Percentiles rank a stretch among this genome's conserved stretches.
phyloP scores from a whole-genome alignment of 306 rosid species.

The Cajanus cajan region DNA sequence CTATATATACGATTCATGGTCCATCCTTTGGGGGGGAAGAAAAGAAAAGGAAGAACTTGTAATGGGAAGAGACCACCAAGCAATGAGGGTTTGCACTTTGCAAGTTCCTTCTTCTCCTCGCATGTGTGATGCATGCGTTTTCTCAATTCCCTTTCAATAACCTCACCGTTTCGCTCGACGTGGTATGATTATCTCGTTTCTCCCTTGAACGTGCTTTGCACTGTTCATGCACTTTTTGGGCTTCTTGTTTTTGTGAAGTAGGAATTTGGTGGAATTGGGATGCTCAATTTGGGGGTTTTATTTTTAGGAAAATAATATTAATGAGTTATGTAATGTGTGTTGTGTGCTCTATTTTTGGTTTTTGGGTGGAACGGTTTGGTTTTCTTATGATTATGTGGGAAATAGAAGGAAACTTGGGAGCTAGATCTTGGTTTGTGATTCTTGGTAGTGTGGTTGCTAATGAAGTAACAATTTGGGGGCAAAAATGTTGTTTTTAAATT shows the following conservation, averaged over 20 bases:
- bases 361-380: neutral
- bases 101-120: no score
- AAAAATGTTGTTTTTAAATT: neutral
- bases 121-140: neutral
- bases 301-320: neutral
- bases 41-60: no score
- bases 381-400: neutral
- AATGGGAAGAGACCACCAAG: no score
- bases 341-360: neutral
- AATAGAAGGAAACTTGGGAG: neutral
- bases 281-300: neutral
- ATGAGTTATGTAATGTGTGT: neutral
- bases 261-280: neutral
- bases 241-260: neutral
- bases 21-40: no score
- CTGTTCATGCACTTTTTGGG: neutral
- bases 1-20: no score
- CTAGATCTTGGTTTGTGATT: slow-evolving; percentile 9
- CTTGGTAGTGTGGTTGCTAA: neutral
- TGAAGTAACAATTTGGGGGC: neutral
- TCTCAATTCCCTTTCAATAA: neutral
- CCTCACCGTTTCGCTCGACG: neutral
- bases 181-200: slow-evolving; percentile 2
- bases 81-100: slow-evolving; percentile 17
- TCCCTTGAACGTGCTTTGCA: neutral